Evolutionary conservation across 2,329 filamentous ascomycete species (phyloP).

Genomic region (Leptographium lundbergii): DNA sequence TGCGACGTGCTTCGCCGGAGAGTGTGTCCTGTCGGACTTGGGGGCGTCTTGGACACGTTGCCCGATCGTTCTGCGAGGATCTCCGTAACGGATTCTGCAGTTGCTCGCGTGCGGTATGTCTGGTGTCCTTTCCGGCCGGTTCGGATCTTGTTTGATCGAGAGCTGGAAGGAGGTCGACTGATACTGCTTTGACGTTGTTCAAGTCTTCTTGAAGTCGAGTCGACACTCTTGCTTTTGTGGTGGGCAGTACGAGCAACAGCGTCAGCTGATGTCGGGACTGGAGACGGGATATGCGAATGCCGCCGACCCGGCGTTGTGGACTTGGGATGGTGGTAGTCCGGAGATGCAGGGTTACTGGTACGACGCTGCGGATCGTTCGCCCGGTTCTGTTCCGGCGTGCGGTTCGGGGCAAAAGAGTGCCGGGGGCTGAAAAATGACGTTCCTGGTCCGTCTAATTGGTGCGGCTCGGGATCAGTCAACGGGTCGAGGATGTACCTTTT

Average conservation of each 20-base stretch:
- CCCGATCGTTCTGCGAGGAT: conserved; percentile 6
- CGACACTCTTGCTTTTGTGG: neutral
- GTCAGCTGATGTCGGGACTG: neutral
- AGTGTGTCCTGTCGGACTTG: neutral
- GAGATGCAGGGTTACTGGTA: conserved; percentile 31
- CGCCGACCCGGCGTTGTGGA: conserved; percentile 22
- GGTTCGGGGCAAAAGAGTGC: conserved; percentile 12
- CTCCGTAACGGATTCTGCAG: conserved; percentile 9
- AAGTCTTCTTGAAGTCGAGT: neutral
- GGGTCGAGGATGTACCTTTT: conserved; percentile 57
- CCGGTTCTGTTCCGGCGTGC: conserved; percentile 8
- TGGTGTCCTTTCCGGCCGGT: conserved; percentile 11
- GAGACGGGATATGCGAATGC: conserved; percentile 17
- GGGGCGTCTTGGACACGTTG: neutral
- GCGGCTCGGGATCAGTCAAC: conserved; percentile 53
- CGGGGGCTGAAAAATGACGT: conserved; percentile 35
- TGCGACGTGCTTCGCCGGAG: neutral
- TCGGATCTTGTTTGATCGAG: neutral
- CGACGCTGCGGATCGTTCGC: conserved; percentile 11
- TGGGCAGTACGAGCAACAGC: neutral
- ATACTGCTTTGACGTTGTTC: neutral
- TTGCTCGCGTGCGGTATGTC: conserved; percentile 17
- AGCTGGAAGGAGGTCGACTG: neutral
- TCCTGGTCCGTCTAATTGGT: conserved; percentile 53
- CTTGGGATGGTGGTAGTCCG: conserved; percentile 34